Conservation (phyloP, 441 rosid genomes). For the Gossypium schwendimanii region DNA sequence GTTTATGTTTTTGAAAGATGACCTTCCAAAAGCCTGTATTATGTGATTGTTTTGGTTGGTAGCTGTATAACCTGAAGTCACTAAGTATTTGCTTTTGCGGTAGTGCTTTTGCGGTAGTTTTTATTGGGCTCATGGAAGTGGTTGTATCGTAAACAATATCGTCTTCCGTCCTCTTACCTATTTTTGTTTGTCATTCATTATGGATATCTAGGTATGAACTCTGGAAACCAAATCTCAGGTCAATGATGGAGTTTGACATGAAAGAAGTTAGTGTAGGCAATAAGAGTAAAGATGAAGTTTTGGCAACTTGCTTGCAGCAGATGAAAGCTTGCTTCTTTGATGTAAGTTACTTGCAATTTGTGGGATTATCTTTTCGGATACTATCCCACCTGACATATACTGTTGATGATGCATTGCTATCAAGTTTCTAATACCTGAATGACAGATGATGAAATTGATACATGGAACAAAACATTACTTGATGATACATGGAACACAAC, state of each 20-base stretch:
- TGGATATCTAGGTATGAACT: constrained; percentile 61
- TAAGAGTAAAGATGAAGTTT: constrained; percentile 75
- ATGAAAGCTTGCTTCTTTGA: constrained; percentile 97
- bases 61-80: neutral
- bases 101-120: neutral
- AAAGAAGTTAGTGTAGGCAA: constrained; percentile 80
- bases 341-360: constrained; percentile 40
- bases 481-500: neutral
- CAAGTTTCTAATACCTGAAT: neutral
- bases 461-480: neutral
- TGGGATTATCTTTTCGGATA: neutral
- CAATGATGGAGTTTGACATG: constrained; percentile 93
- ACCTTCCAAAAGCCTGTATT: neutral
- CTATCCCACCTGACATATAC: neutral
- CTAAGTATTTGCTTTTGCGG: neutral
- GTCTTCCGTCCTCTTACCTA: neutral
- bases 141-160: neutral
- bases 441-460: neutral
- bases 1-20: neutral
- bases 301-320: constrained; percentile 82
- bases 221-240: constrained; percentile 97
- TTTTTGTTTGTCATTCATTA: neutral
- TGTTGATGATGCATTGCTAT: neutral
- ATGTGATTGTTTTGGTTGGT: neutral
- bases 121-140: neutral